Evolutionary conservation across 2,329 filamentous ascomycete genomes (phyloP).

Genomic region (Xylariaceae sp.): DNA sequence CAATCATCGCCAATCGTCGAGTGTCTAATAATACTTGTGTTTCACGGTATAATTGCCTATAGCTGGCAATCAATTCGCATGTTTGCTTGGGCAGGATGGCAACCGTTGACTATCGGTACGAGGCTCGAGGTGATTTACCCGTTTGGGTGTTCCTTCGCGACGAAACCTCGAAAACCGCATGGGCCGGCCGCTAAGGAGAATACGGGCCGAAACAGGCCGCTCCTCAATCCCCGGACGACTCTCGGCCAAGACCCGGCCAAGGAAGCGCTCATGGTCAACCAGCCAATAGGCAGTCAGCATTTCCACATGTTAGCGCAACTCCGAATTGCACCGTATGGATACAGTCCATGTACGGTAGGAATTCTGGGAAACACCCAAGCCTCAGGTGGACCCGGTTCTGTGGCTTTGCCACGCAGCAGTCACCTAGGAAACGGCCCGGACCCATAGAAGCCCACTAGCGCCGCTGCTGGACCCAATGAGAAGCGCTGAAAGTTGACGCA

Average conservation of each 20-base stretch:
- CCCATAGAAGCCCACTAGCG: neutral
- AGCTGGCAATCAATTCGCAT: too few relatives aligned
- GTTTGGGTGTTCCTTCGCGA: too few relatives aligned
- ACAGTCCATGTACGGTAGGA: too few relatives aligned
- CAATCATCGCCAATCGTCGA: too few relatives aligned
- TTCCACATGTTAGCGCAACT: neutral
- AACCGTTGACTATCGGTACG: too few relatives aligned
- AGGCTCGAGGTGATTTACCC: too few relatives aligned
- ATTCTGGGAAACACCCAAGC: neutral
- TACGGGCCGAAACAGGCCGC: neutral
- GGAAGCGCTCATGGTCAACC: neutral
- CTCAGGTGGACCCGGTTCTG: neutral
- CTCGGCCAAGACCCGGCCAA: neutral
- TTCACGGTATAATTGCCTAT: too few relatives aligned
- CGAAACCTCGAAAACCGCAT: too few relatives aligned
- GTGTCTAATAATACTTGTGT: too few relatives aligned
- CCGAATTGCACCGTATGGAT: too few relatives aligned
- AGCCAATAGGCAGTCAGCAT: neutral
- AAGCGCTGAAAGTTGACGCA: neutral
- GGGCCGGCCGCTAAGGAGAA: neutral
- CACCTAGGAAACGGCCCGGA: neutral
- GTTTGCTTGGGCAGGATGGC: too few relatives aligned
- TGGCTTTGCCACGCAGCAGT: neutral
- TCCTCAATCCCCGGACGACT: neutral
- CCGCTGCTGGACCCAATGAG: neutral